Evolutionary conservation across 306 rosid genomes (phyloP).

Genomic region (Gleditsia sinensis): DNA sequence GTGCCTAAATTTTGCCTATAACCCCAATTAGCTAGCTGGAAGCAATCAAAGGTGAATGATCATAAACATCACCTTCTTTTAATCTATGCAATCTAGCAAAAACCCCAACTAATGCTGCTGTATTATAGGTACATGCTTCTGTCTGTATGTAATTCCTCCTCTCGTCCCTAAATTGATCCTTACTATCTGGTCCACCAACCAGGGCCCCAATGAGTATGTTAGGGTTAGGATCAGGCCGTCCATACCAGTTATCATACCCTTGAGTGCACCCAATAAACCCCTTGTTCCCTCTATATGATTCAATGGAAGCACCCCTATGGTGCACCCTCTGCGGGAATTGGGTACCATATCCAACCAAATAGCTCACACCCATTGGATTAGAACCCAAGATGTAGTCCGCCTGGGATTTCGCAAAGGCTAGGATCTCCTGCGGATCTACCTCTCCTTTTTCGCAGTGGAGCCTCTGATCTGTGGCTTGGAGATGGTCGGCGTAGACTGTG

Average conservation of each 20-base stretch:
- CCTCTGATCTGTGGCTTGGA: conserved; percentile 45
- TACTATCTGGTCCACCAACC: conserved; percentile 76
- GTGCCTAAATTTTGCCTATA: background rate
- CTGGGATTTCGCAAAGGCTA: conserved; percentile 69
- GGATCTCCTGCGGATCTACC: conserved; percentile 46
- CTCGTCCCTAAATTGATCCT: conserved; percentile 62
- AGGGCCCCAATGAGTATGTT: conserved; percentile 66
- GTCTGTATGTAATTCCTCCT: conserved; percentile 66
- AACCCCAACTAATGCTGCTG: conserved; percentile 71
- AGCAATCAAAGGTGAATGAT: conserved; percentile 19
- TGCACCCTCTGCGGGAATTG: conserved; percentile 61
- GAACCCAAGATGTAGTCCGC: conserved; percentile 79
- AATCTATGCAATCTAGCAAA: conserved; percentile 57
- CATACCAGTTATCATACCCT: conserved; percentile 74
- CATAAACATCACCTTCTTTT: background rate
- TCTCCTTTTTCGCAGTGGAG: conserved; percentile 43
- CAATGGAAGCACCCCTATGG: conserved; percentile 87
- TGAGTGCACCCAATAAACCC: conserved; percentile 83
- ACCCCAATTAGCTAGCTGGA: conserved; percentile 15
- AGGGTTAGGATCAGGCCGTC: conserved; percentile 56
- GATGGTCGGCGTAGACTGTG: conserved; percentile 61
- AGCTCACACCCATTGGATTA: conserved; percentile 72
- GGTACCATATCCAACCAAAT: conserved; percentile 66
- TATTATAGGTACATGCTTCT: conserved; percentile 88
- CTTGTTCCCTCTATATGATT: conserved; percentile 45